Conservation (phyloP, 1,284 basidiomycete genomes). For the Boletellus deceptivus region DNA sequence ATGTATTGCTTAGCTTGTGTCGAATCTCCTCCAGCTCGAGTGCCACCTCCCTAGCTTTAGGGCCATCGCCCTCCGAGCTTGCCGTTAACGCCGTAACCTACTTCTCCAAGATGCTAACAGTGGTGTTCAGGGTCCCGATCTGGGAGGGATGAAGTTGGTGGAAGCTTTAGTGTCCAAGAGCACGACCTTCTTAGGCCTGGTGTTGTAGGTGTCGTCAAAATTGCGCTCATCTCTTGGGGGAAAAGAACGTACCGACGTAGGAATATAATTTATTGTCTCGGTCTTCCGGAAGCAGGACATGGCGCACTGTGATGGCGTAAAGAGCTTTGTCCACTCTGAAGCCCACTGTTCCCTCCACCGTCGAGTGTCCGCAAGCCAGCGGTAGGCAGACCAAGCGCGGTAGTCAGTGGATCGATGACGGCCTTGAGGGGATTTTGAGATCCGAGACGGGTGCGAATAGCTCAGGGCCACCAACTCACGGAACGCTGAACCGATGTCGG, state of each 20-base stretch:
- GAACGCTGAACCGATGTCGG: conserved; percentile 27
- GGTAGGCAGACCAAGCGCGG: not conserved
- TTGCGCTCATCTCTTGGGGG: no score
- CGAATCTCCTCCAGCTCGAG: not conserved
- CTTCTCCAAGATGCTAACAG: not conserved
- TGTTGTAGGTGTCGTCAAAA: not conserved
- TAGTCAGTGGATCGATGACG: not conserved
- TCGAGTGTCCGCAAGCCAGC: not conserved
- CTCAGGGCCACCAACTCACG: conserved; percentile 17
- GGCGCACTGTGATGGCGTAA: not conserved
- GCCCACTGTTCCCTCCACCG: not conserved
- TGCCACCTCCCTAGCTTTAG: not conserved
- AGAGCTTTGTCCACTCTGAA: not conserved
- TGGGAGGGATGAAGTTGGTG: not conserved
- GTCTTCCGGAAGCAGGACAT: not conserved
- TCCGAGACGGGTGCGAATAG: not conserved
- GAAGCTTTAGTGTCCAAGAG: not conserved
- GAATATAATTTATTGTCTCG: not conserved
- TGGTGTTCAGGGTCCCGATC: not conserved
- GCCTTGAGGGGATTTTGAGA: not conserved
- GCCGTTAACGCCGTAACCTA: not conserved
- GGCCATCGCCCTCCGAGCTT: not conserved
- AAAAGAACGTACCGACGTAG: not conserved
- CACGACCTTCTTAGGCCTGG: not conserved
- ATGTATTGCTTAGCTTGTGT: not conserved